Percentiles rank a stretch among this genome's conserved stretches.
phyloP scores from a whole-genome alignment of 441 rosid genomes.

The Syzygium malaccense region DNA sequence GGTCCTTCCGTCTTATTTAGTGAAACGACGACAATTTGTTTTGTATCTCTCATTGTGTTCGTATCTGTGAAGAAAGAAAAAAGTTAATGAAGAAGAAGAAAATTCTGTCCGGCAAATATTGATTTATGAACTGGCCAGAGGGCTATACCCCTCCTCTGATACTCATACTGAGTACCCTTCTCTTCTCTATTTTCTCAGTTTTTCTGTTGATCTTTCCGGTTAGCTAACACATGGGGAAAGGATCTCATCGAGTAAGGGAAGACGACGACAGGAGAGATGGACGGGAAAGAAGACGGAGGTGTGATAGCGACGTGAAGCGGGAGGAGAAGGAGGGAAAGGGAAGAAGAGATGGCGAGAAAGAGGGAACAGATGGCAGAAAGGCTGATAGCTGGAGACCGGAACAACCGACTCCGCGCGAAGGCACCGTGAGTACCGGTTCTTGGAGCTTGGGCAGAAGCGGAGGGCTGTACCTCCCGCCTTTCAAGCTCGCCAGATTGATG shows the following conservation, averaged over 20 bases:
- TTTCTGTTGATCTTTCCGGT: neutral
- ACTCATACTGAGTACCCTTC: neutral
- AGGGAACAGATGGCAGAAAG: constrained; percentile 20
- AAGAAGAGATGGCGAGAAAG: constrained; percentile 10
- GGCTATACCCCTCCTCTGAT: too few species aligned
- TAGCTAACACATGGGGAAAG: neutral
- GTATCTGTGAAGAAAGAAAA: too few species aligned
- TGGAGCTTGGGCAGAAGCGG: constrained; percentile 50
- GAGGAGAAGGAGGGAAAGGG: neutral
- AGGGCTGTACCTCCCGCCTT: constrained; percentile 87
- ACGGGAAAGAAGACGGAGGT: neutral
- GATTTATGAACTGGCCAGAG: too few species aligned
- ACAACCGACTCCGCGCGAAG: constrained; percentile 14
- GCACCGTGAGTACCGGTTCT: constrained; percentile 25
- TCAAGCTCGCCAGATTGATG: constrained; percentile 77
- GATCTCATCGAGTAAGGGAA: neutral
- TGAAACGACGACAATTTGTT: too few species aligned
- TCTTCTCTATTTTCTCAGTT: neutral
- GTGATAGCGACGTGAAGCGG: neutral
- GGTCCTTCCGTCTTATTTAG: too few species aligned
- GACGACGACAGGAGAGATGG: neutral
- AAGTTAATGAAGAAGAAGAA: too few species aligned
- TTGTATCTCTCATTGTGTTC: too few species aligned
- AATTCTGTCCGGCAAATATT: too few species aligned
- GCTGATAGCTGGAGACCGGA: constrained; percentile 22